Evolutionary conservation across 2,329 filamentous ascomycete genomes (phyloP).

Genomic region (Macrophomina phaseolina): DNA sequence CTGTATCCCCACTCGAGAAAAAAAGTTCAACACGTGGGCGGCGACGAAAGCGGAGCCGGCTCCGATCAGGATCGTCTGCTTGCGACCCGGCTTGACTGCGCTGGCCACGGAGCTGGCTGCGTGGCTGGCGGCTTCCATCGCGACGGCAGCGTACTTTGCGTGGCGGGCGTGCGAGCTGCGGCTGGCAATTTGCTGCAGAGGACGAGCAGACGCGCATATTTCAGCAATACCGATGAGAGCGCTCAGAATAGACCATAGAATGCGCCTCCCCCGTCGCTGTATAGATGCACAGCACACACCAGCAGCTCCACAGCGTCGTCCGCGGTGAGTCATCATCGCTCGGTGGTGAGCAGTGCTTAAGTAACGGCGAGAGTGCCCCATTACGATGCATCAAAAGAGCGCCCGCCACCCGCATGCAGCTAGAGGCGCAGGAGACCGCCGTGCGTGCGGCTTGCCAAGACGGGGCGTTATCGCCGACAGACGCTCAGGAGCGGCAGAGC

Average conservation of each 20-base stretch:
- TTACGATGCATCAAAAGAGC: constrained; percentile 26
- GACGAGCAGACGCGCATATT: background rate
- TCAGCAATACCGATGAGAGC: background rate
- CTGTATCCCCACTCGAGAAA: constrained; percentile 30
- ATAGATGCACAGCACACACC: background rate
- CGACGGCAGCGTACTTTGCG: background rate
- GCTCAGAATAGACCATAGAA: background rate
- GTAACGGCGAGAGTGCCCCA: background rate
- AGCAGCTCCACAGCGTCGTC: constrained; percentile 1
- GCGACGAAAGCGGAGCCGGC: constrained; percentile 35
- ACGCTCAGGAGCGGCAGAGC: background rate
- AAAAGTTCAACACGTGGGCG: constrained; percentile 33
- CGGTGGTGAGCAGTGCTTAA: constrained; percentile 6
- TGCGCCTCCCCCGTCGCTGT: background rate
- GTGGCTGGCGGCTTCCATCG: constrained; percentile 14
- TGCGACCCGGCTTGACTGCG: background rate
- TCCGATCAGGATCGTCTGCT: constrained; percentile 32
- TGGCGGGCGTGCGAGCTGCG: background rate
- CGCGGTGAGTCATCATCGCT: background rate
- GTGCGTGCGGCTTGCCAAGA: background rate
- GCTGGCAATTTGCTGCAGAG: constrained; percentile 9
- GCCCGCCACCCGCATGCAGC: background rate
- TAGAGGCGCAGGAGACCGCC: background rate
- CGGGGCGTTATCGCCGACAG: constrained; percentile 6
- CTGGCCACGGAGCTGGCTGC: constrained; percentile 2